Evolutionary conservation across 768 basidiomycete species (phyloP), one percentile per base, ranked within the genome.

Genomic region (Lanmaoa rubissima): DNA sequence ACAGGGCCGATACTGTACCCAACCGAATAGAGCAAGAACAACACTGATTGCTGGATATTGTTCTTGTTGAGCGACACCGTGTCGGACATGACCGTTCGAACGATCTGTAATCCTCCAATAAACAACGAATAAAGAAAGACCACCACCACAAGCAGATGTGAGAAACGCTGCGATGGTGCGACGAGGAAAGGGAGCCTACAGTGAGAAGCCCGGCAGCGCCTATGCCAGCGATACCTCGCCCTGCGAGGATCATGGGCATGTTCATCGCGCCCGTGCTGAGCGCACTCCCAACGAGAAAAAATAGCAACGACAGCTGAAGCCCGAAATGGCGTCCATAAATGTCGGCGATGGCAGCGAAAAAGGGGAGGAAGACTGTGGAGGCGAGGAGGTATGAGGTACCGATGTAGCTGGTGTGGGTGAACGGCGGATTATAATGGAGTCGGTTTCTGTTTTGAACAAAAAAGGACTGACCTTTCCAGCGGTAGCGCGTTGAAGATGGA

Each of bases 341-440:
- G 58, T 82, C 81, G 11, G 79, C 75, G 8, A 82, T 55, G 8
- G 77, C 77, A 1, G 78, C 80, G 43, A 79, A 82, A 9, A 83
- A 61, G 6, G 81, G 81, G 10, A 82, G 68, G 65, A 82, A 82
- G 47, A 81, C 78, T 4, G 82, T 81, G 17, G 79, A 79, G 0
- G 82, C 75, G 16, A 82, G 69, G 24, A 82, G 66, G 53, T 82
- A 82, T 2, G 75, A 62, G 1, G 81, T 82, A 41, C 82, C 80
- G 19, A 82, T 76, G 55, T 76, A 81, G 53, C 81, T 77, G 13
- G 12, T 28, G 14, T 13, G 14, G 38, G 31, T 12, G 8, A 28
- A 39, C 38, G 51, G 28, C 21, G 41, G 12, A 17, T 38, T 34
- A 12, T 5, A 31, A 31, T n/a, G 11, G 39, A 31, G 38, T 43